A percentile compares a stretch with the other conserved stretches of the same genome.
Conservation (phyloP, 2,329 filamentous ascomycete species). For the Colletotrichum plurivorum region DNA sequence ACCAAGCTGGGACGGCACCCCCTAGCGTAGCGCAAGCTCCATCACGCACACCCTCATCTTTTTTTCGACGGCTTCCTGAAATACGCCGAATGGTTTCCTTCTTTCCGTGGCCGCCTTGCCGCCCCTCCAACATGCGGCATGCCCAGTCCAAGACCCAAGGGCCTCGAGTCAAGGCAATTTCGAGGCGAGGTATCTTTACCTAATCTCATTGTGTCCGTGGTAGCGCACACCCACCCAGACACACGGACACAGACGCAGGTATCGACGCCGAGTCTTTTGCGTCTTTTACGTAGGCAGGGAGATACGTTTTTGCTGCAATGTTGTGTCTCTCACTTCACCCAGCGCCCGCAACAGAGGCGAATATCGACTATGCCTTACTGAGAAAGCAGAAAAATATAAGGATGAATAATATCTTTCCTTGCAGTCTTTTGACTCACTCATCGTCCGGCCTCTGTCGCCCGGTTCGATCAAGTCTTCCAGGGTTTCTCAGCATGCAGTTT, state of each 20-base stretch:
- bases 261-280: background rate
- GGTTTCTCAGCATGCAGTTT: slow-evolving; percentile 1
- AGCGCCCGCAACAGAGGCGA: background rate
- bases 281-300: background rate
- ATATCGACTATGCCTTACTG: slow-evolving; percentile 6
- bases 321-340: slow-evolving; percentile 9
- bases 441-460: background rate
- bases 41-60: background rate
- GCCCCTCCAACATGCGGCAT: slow-evolving; percentile 28
- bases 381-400: background rate
- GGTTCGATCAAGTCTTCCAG: slow-evolving; percentile 11
- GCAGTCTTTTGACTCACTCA: background rate
- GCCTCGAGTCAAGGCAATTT: background rate
- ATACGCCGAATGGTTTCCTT: slow-evolving; percentile 28
- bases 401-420: slow-evolving; percentile 15
- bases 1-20: background rate
- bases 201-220: background rate
- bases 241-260: background rate
- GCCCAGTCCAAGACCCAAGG: slow-evolving; percentile 2
- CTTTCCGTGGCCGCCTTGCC: slow-evolving; percentile 25
- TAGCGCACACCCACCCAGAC: background rate
- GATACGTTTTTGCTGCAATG: slow-evolving; percentile 5
- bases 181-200: background rate
- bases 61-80: background rate
- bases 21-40: background rate